Conservation (phyloP, 2,329 filamentous ascomycete genomes). For the Penicillium brevicompactum region DNA sequence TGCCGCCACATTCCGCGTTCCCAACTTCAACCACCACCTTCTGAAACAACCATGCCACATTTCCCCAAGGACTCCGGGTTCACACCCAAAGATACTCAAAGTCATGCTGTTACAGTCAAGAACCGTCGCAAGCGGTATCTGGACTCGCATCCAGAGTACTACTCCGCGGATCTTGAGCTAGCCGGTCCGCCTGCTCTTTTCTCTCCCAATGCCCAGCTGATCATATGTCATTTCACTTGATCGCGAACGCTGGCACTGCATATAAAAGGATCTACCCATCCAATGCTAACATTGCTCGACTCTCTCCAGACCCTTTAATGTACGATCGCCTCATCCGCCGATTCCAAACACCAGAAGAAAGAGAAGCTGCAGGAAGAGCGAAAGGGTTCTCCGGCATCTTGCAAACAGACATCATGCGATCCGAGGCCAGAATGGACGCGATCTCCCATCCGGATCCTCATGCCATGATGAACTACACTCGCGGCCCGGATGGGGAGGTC, state of each 20-base stretch:
- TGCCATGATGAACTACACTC: slow-evolving; percentile 52
- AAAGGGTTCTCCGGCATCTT: slow-evolving; percentile 80
- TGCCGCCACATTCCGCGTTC: slow-evolving; percentile 34
- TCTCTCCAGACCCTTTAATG: slow-evolving; percentile 67
- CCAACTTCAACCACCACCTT: slow-evolving; percentile 17
- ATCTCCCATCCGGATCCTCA: slow-evolving; percentile 57
- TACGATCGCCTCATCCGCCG: slow-evolving; percentile 79
- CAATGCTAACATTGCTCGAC: slow-evolving; percentile 30
- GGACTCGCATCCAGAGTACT: slow-evolving; percentile 71
- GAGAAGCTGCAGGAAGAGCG: slow-evolving; percentile 69
- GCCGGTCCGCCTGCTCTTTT: slow-evolving; percentile 53
- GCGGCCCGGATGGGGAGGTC: slow-evolving; percentile 58
- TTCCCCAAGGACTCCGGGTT: slow-evolving; percentile 39
- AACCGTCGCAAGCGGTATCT: slow-evolving; percentile 80
- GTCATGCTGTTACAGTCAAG: slow-evolving; percentile 57
- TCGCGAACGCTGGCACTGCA: slow-evolving; percentile 9
- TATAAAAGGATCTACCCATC: slow-evolving; percentile 8
- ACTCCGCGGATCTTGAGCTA: slow-evolving; percentile 64
- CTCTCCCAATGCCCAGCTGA: slow-evolving; percentile 22
- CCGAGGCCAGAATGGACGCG: slow-evolving; percentile 72
- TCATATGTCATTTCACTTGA: not conserved
- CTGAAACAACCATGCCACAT: slow-evolving; percentile 34
- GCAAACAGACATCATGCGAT: slow-evolving; percentile 74
- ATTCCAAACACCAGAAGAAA: slow-evolving; percentile 73
- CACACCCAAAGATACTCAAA: slow-evolving; percentile 14